Percentiles rank a stretch among this genome's conserved stretches.
These are phyloP conservation scores for Pichia eremophila DNA, from an alignment of 805 yeast species.

Conservation along the genomic window DNA sequence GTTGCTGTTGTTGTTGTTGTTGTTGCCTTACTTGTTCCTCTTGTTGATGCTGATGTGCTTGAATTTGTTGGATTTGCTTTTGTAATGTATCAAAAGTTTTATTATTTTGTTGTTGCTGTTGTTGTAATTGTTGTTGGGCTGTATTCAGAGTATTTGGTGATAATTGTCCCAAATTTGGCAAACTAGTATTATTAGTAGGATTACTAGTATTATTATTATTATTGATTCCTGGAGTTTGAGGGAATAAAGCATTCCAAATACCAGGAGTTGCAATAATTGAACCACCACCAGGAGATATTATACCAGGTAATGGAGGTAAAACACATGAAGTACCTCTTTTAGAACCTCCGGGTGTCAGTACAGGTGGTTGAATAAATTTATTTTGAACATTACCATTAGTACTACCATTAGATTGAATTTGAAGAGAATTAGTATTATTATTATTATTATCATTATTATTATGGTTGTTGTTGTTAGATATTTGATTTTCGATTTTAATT, in stretches of 20 bases:
- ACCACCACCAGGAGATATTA: conserved; percentile 36
- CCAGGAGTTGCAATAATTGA: conserved; percentile 46
- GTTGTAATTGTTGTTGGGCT: conserved; percentile 5
- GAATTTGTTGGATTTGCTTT: conserved; percentile 3
- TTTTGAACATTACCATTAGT: too few species aligned
- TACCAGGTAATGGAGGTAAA: conserved; percentile 38
- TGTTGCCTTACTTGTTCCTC: too few species aligned
- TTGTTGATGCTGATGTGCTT: conserved; percentile 1
- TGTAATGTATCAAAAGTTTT: background rate
- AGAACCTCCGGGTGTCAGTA: conserved; percentile 46
- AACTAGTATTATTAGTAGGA: background rate
- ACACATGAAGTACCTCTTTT: conserved; percentile 27
- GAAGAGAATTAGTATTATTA: too few species aligned
- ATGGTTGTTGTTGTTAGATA: too few species aligned
- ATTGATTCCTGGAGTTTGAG: conserved; percentile 18
- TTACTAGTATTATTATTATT: too few species aligned
- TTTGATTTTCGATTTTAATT: too few species aligned
- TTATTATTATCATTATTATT: too few species aligned
- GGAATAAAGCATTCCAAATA: conserved; percentile 38
- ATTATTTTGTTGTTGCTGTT: conserved; percentile 4
- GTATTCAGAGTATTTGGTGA: conserved; percentile 1
- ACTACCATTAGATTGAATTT: too few species aligned
- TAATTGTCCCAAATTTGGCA: background rate
- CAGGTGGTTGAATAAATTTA: conserved; percentile 26
- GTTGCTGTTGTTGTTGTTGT: background rate